Evolutionary conservation across 2,329 filamentous ascomycete species (phyloP).

Genomic region (Sporothrix dimorphospora): DNA sequence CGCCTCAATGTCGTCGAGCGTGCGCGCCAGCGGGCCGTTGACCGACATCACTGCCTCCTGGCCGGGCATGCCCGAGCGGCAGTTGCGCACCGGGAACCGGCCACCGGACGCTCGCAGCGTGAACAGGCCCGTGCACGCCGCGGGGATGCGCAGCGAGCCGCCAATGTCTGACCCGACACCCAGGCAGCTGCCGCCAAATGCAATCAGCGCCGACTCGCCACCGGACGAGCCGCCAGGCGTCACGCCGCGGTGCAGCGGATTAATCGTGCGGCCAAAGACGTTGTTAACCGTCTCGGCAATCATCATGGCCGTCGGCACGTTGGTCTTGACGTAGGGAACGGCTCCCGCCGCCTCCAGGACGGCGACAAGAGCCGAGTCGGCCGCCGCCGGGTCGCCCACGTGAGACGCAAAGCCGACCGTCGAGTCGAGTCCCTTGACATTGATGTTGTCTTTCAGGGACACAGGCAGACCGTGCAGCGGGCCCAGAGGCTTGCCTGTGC

Average conservation of each 20-base stretch:
- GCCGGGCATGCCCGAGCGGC: slow-evolving; percentile 62
- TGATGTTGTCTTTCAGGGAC: slow-evolving; percentile 73
- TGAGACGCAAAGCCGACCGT: slow-evolving; percentile 67
- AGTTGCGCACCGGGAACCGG: slow-evolving; percentile 59
- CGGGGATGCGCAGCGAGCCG: slow-evolving; percentile 57
- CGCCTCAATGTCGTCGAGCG: slow-evolving; percentile 57
- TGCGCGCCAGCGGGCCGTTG: slow-evolving; percentile 64
- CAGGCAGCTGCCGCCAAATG: slow-evolving; percentile 59
- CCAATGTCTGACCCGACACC: slow-evolving; percentile 68
- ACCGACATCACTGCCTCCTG: slow-evolving; percentile 67
- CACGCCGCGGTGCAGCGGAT: slow-evolving; percentile 61
- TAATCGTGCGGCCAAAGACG: slow-evolving; percentile 63
- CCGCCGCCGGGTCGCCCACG: slow-evolving; percentile 58
- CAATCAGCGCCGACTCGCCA: slow-evolving; percentile 66
- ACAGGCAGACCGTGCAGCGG: slow-evolving; percentile 68
- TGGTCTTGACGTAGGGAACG: slow-evolving; percentile 61
- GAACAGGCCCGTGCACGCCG: slow-evolving; percentile 61
- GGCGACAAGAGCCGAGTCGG: slow-evolving; percentile 47
- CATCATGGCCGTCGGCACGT: slow-evolving; percentile 66
- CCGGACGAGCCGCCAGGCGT: slow-evolving; percentile 69
- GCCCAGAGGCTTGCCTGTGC: slow-evolving; percentile 54
- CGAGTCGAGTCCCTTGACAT: slow-evolving; percentile 61
- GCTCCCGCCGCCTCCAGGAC: slow-evolving; percentile 54
- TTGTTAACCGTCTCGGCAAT: slow-evolving; percentile 70
- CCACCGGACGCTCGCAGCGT: slow-evolving; percentile 60